These are phyloP conservation scores for Parietichytrium sp. DNA, from an alignment of 108 stramenopile genomes.

Conservation along the genomic window DNA sequence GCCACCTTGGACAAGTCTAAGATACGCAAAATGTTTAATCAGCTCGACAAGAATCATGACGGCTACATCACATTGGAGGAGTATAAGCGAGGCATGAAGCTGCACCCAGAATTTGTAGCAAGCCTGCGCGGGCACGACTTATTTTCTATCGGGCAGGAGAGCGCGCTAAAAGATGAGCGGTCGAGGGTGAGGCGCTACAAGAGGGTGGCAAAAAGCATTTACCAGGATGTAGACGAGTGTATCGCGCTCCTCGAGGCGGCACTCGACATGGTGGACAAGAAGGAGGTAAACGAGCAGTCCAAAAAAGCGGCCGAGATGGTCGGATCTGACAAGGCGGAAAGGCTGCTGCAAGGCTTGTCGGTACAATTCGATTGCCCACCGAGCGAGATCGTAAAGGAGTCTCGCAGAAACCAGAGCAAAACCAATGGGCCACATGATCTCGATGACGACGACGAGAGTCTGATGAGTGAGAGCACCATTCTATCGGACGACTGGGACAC, in stretches of 20 bases:
- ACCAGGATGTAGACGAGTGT: background rate
- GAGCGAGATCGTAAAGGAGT: too few relatives aligned
- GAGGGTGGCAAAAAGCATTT: background rate
- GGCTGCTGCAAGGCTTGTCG: too few relatives aligned
- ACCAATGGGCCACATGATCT: too few relatives aligned
- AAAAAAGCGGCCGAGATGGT: too few relatives aligned
- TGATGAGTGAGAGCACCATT: background rate
- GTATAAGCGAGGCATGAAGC: conserved; percentile 38
- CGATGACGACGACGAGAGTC: too few relatives aligned
- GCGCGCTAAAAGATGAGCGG: background rate
- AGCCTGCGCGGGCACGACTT: conserved; percentile 20
- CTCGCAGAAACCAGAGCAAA: too few relatives aligned
- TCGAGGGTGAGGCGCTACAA: background rate
- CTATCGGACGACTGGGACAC: background rate
- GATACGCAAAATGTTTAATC: conserved; percentile 22
- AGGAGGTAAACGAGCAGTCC: too few relatives aligned
- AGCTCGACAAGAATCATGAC: conserved; percentile 20
- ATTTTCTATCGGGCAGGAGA: conserved; percentile 16
- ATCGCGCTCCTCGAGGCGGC: conserved; percentile 1
- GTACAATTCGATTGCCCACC: too few relatives aligned
- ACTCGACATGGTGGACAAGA: too few relatives aligned
- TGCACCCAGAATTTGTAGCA: conserved; percentile 23
- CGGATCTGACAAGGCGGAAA: too few relatives aligned
- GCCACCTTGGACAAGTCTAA: conserved; percentile 8
- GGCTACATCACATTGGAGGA: conserved; percentile 31